A percentile compares a stretch with the other conserved stretches of the same genome.
phyloP scores from a whole-genome alignment of 257 asterid genomes.

The Coffea canephora region DNA sequence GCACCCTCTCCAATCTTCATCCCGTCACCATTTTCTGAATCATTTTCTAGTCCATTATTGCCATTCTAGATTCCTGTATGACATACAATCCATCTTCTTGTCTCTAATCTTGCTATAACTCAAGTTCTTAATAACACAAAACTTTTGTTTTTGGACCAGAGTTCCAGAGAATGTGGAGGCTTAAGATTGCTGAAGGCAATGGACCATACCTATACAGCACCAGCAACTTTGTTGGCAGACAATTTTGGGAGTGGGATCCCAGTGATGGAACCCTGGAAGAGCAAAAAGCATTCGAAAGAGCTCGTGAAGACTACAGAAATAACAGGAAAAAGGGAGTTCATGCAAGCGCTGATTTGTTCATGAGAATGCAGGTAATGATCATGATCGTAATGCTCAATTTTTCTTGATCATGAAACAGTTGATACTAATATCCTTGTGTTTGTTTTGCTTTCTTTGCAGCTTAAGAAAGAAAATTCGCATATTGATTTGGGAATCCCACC shows the following conservation, averaged over 20 bases:
- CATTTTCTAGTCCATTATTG: not conserved
- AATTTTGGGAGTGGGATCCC: constrained; percentile 36
- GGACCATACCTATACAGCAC: constrained; percentile 36
- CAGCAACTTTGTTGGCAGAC: constrained; percentile 33
- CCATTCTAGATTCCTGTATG: not conserved
- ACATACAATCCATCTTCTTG: not conserved
- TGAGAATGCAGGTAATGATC: constrained; percentile 34
- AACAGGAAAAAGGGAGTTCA: constrained; percentile 26
- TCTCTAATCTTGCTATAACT: not conserved
- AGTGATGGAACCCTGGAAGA: constrained; percentile 29
- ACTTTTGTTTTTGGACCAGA: not conserved
- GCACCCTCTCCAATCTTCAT: not conserved
- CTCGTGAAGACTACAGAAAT: constrained; percentile 13
- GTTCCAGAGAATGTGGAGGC: constrained; percentile 31
- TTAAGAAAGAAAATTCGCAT: constrained; percentile 10
- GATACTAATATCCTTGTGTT: not conserved
- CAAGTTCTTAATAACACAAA: not conserved
- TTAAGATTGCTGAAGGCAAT: constrained; percentile 30
- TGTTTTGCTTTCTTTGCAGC: not conserved
- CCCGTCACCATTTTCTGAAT: not conserved
- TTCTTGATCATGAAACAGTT: not conserved
- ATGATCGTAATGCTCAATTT: not conserved
- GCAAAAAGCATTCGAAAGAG: constrained; percentile 19
- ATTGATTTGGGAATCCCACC: constrained; percentile 39
- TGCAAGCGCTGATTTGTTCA: constrained; percentile 30